Evolutionary conservation across 306 rosid species (phyloP), one percentile per base, ranked within the genome.

Genomic region (Acacia crassicarpa): DNA sequence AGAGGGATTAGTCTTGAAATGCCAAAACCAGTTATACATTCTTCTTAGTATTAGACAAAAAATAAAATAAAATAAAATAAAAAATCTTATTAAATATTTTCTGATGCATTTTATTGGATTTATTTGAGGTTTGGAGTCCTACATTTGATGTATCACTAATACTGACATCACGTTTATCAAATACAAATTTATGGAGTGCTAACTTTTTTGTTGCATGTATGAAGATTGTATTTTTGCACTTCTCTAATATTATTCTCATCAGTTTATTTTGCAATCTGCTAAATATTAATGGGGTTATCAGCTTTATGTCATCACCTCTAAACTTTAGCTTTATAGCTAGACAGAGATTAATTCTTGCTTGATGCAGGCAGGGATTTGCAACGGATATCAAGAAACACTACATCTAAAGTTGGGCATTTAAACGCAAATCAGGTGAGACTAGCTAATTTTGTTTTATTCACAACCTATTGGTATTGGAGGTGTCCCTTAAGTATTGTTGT

Each of bases 291-390:
- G 70, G 67, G 51, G 43, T 48, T 51, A n/a, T 48, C 6, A 49
- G 19, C 67, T 41, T 70, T 13, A 80, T 15, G 67, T 78, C 30
- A 38, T 58, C 58, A 45, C 46, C n/a, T 67, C 43, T 66, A 46
- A 75, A 61, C 45, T 45, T 38, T 79, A 75, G 77, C 59, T 49
- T 77, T 80, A 75, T 75, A 78, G 73, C 66, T 74, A 61, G 85
- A 85, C 81, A 84, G 89, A 82, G 86, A 82, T 85, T 91, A 83
- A 89, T 91, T 88, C 78, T 86, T 80, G 81, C 78, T 80, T 89
- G 85, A 77, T 84, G 87, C 94, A 92, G 97, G 93, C 97, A 94
- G 98, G 97, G 98, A 94, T 90, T 91, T 94, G 94, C 98, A 94
- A 88, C 80, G 80, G 67, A 77, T 92, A 78, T 89, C 97, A 81